These are phyloP conservation scores for Poa annua DNA, from an alignment of 176 grass and related monocot species.

Conservation along the genomic window DNA sequence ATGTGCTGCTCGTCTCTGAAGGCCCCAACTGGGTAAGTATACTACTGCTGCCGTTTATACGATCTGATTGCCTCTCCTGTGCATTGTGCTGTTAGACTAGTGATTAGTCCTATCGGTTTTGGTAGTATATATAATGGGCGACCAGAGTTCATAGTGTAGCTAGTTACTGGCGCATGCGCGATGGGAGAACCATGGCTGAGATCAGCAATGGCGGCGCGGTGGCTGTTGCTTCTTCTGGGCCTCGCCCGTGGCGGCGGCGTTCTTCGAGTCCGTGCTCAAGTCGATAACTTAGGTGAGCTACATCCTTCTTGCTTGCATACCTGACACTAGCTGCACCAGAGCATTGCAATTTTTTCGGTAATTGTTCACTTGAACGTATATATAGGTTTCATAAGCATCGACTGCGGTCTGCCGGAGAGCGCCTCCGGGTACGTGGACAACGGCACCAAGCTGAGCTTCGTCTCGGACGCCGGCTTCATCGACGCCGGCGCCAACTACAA, in stretches of 20 bases:
- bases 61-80: not conserved
- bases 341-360: not conserved
- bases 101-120: not conserved
- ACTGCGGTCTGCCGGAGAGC: conserved; percentile 50
- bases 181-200: not conserved
- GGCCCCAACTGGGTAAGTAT: not conserved
- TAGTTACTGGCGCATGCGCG: not conserved
- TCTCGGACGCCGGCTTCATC: conserved; percentile 46
- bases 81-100: not conserved
- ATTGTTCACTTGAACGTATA: not conserved
- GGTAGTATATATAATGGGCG: not conserved
- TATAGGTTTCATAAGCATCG: conserved; percentile 68
- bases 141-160: not conserved
- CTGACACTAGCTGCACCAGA: not conserved
- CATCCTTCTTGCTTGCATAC: not conserved
- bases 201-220: conserved; percentile 20
- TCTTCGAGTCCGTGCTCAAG: not conserved
- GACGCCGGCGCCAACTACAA: conserved; percentile 49
- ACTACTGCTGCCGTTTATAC: not conserved
- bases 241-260: not conserved
- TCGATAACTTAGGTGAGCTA: not conserved
- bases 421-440: conserved; percentile 36
- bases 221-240: conserved; percentile 33
- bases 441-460: conserved; percentile 24
- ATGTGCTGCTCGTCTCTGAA: not conserved